Evolutionary conservation across 176 grass and related monocot genomes (phyloP), one percentile per base, ranked within the genome.

Genomic region (Chloris gayana): DNA sequence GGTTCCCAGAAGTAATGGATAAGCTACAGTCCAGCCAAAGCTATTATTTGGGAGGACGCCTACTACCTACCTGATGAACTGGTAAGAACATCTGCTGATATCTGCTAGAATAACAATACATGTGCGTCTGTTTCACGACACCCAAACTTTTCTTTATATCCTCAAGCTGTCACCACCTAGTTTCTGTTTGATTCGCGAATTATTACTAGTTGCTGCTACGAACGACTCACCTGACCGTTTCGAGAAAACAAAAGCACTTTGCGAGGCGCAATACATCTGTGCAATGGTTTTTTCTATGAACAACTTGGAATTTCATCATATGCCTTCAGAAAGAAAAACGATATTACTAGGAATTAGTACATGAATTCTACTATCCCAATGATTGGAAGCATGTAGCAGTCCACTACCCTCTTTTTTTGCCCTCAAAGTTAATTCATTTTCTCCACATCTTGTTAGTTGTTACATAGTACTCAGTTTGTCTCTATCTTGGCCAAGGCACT

Each of bases 1-100:
- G 75, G 76, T 80, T 70, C 56, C 77, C 76, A 64, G 87, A 89
- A 76, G 87, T 25, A 58, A 85, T 71, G 71, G 76, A 71, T 85
- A 85, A 85, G 65, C 21, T 80, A 32, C 8, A 69, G 21, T 25
- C 14, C 47, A 46, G 44, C 9, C 60, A 0, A 10, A 61, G 42
- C 42, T 79, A 47, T 75, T 80, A 50, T 38, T 33, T 66, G 69
- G 25, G 25, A 35, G 45, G 81, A 44, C 68, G 2, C 33, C 1
- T 21, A 13, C 47, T 73, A 57, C 22, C 49, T 34, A 41, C 62
- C 76, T 75, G 64, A 67, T 77, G 69, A 61, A 19, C 70, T 69
- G 71, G 76, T 64, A 76, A 80, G 27, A 70, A 56, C 5, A 37
- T 38, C 30, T 81, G 21, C 42, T 64, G 34, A 44, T 75, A 27